Percentiles rank a stretch among this genome's conserved stretches.
Evolutionary conservation across 164 flowering plant species (phyloP).

Genomic region (Cinnamomum micranthum): DNA sequence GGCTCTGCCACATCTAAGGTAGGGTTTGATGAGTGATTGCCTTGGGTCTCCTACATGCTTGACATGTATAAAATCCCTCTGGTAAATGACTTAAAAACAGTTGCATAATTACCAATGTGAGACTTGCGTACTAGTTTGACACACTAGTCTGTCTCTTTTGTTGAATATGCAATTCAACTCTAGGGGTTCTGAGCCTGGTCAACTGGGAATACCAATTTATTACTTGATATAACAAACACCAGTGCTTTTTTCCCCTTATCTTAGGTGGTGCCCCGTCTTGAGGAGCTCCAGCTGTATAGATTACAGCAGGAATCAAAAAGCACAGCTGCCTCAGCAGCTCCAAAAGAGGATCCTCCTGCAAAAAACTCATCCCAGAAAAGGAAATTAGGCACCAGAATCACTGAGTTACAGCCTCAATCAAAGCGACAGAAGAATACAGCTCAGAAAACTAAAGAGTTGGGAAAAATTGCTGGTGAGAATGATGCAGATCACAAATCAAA

Average conservation of each 20-base stretch:
- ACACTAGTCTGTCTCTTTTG: no score
- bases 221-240: not conserved
- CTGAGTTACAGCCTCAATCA: slow-evolving; percentile 45
- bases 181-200: no score
- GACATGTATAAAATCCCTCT: no score
- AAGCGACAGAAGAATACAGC: slow-evolving; percentile 53
- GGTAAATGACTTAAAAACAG: no score
- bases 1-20: no score
- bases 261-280: slow-evolving; percentile 83
- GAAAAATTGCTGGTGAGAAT: slow-evolving; percentile 3
- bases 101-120: no score
- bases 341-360: slow-evolving; percentile 26
- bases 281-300: slow-evolving; percentile 60
- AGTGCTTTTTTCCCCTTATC: not conserved
- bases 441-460: slow-evolving; percentile 20
- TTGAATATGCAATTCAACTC: no score
- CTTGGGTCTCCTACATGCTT: no score
- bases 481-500: slow-evolving; percentile 22
- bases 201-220: not conserved
- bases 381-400: slow-evolving; percentile 35
- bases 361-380: slow-evolving; percentile 60
- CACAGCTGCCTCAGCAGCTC: slow-evolving; percentile 25
- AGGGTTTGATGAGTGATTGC: no score
- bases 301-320: slow-evolving; percentile 59
- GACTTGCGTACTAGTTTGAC: no score